Evolutionary conservation across 495 filamentous ascomycete genomes (phyloP).

Genomic region (Daldinia bambusicola): DNA sequence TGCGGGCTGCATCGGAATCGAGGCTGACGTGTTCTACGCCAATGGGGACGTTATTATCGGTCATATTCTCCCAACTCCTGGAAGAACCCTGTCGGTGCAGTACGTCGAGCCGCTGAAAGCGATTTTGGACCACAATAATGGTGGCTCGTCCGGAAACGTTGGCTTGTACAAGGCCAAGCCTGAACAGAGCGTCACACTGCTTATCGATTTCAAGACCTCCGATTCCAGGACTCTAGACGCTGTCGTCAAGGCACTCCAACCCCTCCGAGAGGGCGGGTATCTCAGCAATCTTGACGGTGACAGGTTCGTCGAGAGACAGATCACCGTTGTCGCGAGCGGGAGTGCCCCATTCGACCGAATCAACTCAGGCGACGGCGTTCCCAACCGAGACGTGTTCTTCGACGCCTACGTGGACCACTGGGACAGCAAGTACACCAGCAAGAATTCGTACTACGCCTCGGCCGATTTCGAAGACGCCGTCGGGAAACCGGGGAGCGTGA

Average conservation of each 20-base stretch:
- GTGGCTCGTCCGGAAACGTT: conserved; percentile 30
- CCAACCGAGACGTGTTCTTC: conserved; percentile 69
- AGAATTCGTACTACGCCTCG: conserved; percentile 62
- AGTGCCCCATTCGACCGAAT: conserved; percentile 70
- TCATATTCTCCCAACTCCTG: conserved; percentile 41
- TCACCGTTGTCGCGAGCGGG: conserved; percentile 80
- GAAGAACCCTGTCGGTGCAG: conserved; percentile 43
- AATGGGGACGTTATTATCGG: conserved; percentile 46
- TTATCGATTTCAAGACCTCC: conserved; percentile 73
- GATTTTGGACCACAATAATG: conserved; percentile 49
- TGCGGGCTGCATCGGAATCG: conserved; percentile 48
- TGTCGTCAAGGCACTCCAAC: conserved; percentile 66
- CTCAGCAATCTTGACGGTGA: conserved; percentile 64
- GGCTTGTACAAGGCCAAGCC: conserved; percentile 66
- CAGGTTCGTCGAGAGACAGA: conserved; percentile 60
- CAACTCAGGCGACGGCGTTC: conserved; percentile 49
- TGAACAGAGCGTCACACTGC: conserved; percentile 68
- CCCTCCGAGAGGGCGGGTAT: conserved; percentile 67
- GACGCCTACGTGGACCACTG: conserved; percentile 62
- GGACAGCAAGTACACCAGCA: conserved; percentile 48
- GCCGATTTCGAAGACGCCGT: conserved; percentile 56
- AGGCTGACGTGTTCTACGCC: conserved; percentile 50
- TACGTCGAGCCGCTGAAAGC: conserved; percentile 45
- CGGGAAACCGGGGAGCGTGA: conserved; percentile 32
- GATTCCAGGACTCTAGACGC: conserved; percentile 56